Percentiles rank a stretch among this genome's conserved stretches.
phyloP scores from a whole-genome alignment of 352 stramenopile genomes.

The Pelagophyceae sp. region DNA sequence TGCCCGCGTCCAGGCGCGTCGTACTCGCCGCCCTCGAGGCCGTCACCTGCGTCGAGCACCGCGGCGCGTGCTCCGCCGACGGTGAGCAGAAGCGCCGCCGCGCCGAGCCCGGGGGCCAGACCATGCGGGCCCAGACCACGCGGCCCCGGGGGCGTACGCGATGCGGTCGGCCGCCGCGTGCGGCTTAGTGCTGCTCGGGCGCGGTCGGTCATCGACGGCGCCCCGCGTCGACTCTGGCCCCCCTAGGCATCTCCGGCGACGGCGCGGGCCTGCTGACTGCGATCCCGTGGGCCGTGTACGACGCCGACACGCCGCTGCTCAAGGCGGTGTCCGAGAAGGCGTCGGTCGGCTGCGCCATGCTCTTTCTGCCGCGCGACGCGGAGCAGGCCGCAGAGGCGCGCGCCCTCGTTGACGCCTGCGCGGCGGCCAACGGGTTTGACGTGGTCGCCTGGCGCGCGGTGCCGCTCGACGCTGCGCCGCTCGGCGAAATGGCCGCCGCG shows the following conservation, averaged over 20 bases:
- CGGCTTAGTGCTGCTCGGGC: neutral
- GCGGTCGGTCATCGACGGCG: no score
- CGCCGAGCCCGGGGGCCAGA: neutral
- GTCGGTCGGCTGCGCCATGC: constrained; percentile 52
- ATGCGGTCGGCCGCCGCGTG: neutral
- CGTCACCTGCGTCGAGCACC: constrained; percentile 41
- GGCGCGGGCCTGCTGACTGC: constrained; percentile 71
- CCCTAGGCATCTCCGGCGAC: constrained; percentile 50
- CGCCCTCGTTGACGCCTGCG: constrained; percentile 70
- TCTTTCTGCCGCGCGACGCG: constrained; percentile 59
- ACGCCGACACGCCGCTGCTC: constrained; percentile 41
- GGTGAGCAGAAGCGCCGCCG: neutral
- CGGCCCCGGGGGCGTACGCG: no score
- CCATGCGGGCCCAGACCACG: neutral
- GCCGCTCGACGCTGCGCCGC: constrained; percentile 67
- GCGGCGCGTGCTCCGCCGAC: constrained; percentile 39
- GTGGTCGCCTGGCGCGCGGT: constrained; percentile 84
- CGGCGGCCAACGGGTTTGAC: constrained; percentile 70
- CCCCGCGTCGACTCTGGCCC: no score
- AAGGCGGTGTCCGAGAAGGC: constrained; percentile 22
- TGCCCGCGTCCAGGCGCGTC: constrained; percentile 26
- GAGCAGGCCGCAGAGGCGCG: constrained; percentile 54
- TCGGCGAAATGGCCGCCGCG: constrained; percentile 67
- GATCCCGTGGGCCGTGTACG: constrained; percentile 67
- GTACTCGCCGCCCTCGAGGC: constrained; percentile 31